Evolutionary conservation across 192 early-diverging fungal species (phyloP), one percentile per base, ranked within the genome.

Genomic region (Gaertneriomyces sp.): DNA sequence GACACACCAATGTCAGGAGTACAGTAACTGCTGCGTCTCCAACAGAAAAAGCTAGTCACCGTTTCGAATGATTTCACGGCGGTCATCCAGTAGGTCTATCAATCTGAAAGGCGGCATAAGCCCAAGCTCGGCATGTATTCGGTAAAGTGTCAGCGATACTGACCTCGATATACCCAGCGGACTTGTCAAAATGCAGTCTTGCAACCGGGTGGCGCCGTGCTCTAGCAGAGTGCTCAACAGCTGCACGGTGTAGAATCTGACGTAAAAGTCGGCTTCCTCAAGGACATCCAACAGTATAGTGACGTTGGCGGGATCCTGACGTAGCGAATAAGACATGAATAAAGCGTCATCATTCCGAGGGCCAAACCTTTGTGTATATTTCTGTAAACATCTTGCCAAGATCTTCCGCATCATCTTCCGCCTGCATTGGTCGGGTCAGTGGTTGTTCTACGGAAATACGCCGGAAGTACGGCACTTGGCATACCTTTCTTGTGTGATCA

Each of bases 51-150:
- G 57, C 70, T 53, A 50, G 42, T 56, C 70, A 89, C 91, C 91
- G 79, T 96, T 99, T 63, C 97, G 85, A 57, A 99, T 93, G 72
- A 95, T 93, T 53, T 99, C 97, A 47, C 92, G 86, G 53, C 83
- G 83, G 65, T 97, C 94, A 49, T 95, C 91, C 58, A 99, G 79
- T 47, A 99, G 76, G 72, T 96, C 95, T 62, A 99, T 95, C 41
- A 99, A 82, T 20, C 92, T 86, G 1, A 33, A 33, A 2, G 25
- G 25, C 25, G 2, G 25, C 25, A 33, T 33, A 33, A 33, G 88
- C 83, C 54, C 47, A 53, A 10, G 50, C 14, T 33, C 91, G 87
- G 16, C 90, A 57, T 45, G 54, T 56, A 38, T 56, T 56, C 17
- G 6, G 8, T 5, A n/a, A 17, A 66, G 0, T 9, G 39, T 4